Evolutionary conservation across 1,139 yeast species (phyloP), one percentile per base, ranked within the genome.

Genomic region (Kodamaea fungicola): DNA sequence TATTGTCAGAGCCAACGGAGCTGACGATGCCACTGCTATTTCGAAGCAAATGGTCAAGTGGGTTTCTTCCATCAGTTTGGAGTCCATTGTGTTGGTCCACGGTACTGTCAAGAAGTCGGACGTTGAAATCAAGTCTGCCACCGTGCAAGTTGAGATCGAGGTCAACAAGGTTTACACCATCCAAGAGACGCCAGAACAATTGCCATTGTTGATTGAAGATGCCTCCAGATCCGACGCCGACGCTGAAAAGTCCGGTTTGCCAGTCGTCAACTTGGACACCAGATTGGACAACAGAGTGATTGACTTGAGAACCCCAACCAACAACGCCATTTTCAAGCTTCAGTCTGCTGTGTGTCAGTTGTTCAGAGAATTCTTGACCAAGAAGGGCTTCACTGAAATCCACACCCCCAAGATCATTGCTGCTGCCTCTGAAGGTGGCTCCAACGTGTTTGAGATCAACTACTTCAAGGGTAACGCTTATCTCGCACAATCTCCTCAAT

Each of bases 31-130:
- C 43, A 75, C 74, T 23, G 67, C 80, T 23, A 74, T 94, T 40
- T 86, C 96, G 38, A 92, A 92, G 68, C 96, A 86, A 63, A 86
- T 94, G 94, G 95, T 90, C 49, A 92, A 92, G 67, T 92, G 97
- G 96, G 83, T 90, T 31, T 88, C 94, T 22, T 71, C 85, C 32
- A 76, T 92, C 59, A 84, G 80, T 60, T 74, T 87, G 54, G 99
- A 92, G 66, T 80, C 95, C 32, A 90, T 92, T 63, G 97, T 92
- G 13, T 68, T 92, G 42, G 96, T 92, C 24, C 82, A 83, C 54
- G 99, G 98, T 64, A 62, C 66, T 29, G 92, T 92, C 35, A 78
- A 68, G 52, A 88, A 88, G 55, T 89, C 94, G 37, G 90, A 83
- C 19, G 97, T 88, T 59, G 80, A 80, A 44, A 82, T 92, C 61